Conservation (phyloP, 257 asterid species). For the Solanum tarijense region DNA sequence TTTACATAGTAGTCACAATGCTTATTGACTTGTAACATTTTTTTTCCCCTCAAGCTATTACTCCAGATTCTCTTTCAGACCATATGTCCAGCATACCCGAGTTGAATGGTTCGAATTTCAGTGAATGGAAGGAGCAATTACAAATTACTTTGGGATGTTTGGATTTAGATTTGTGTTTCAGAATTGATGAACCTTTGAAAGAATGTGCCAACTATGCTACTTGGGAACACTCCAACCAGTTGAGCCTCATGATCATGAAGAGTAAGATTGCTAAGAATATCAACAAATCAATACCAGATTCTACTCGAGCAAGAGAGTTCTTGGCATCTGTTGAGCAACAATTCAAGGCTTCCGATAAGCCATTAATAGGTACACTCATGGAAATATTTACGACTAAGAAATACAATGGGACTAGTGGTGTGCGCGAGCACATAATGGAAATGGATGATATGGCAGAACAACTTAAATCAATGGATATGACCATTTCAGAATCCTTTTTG, state of each 20-base stretch:
- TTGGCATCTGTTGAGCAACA: not conserved
- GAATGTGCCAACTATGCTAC: not conserved
- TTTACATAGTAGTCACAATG: not conserved
- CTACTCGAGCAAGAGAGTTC: not conserved
- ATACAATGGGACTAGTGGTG: not conserved
- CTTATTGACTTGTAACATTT: not conserved
- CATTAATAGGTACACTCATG: not conserved
- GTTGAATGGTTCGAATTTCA: not conserved
- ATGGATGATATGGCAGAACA: not conserved
- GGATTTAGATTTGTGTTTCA: not conserved
- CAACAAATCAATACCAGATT: not conserved
- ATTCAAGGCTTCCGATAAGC: not conserved
- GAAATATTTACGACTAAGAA: not conserved
- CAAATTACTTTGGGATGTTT: not conserved
- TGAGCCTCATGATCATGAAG: not conserved
- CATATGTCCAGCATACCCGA: not conserved
- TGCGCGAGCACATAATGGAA: not conserved
- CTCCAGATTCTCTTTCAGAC: not conserved
- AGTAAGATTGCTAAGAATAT: not conserved
- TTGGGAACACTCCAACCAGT: not conserved
- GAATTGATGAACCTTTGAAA: not conserved
- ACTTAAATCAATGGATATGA: not conserved
- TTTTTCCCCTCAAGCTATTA: not conserved
- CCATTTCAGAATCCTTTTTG: slow-evolving; percentile 2
- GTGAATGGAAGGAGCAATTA: not conserved